Evolutionary conservation across 2,329 filamentous ascomycete genomes (phyloP), one percentile per base, ranked within the genome.

Genomic region (Penicillium sp.): DNA sequence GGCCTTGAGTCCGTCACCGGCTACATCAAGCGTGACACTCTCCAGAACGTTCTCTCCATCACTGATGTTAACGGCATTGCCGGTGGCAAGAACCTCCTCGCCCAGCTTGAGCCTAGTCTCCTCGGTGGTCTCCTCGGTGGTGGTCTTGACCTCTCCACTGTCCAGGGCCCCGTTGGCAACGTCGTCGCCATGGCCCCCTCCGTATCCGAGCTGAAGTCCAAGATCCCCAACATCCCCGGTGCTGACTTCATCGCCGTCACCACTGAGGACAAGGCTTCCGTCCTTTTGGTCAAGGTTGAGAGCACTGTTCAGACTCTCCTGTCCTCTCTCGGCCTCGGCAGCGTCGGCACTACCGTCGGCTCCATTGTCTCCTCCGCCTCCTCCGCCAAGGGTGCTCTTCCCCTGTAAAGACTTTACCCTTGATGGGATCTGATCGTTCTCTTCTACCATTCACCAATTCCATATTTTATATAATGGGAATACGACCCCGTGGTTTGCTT

Each of bases 261-360:
- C 21, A 23, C 46, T n/a, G 23, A 54, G 42, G 52, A 60, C 37
- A 55, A 58, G 34, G 39, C 45, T 49, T 58, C 58, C 29, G 52
- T 55, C 29, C 49, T 61, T 40, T 51, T 65, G 29, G 51, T 65
- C 50, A 56, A 62, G 58, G 52, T 64, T 10, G 53, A 60, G 32
- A 32, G 54, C 46, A 50, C 52, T 44, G 42, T 51, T 31, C 41
- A 53, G 21, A 53, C 54, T 16, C 57, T 63, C 39, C 56, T 65
- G 10, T 51, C 54, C 34, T 38, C 35, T 32, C 57, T 63, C 29
- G 62, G 61, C 31, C 59, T 64, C 10, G 44, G 46, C 39, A 48
- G 53, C 50, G 46, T 63, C 21, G 49, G 44, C 31, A 50, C n/a
- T 23, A 44, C 53, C n/a, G 37, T 62, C n/a, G 62, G 56, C 57